Evolutionary conservation across 192 early-diverging fungal species (phyloP), one percentile per base, ranked within the genome.

Genomic region (Linnemannia hyalina): DNA sequence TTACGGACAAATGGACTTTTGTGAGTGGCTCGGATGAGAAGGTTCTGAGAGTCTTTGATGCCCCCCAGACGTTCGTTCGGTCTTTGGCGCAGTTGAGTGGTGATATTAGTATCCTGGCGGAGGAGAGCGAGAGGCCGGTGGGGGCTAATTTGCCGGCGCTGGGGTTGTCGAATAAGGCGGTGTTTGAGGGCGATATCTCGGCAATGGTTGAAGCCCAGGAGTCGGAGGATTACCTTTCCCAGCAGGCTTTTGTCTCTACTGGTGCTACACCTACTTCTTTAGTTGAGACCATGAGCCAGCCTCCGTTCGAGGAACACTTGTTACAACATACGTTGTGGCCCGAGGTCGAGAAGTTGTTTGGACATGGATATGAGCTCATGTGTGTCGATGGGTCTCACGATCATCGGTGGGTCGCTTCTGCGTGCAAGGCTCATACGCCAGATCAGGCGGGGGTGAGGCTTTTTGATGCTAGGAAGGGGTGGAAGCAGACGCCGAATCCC

Each of bases 81-180:
- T 91, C 92, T 23, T 90, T 97, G 85, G 82, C 90, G 6, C 73
- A 75, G 22, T 76, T 96, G 73, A 92, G 92, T 11, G 87, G 80
- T 23, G 72, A 90, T 7, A 68, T 78, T 18, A 82, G 88, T 32
- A 44, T 89, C 10, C 32, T 81, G 47, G 76, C 73, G 49, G 90
- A 94, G 44, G 73, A 90, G 89, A 88, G 89, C 70, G 89, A 85
- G 11, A 82, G 93, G 70, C 94, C 97, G 9, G 82, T 94, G 20
- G 96, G 94, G 41, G 97, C 97, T 7, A 94, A 94, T 75, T 90
- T 97, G 60, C 97, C 98, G 5, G 96, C 97, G 23, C 89, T 99
- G 26, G 98, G 98, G 15, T 90, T 99, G 69, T 98, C 97, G 11
- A 99, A 99, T 89, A 99, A 99, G 89, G 98, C 98, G 2, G 94